phyloP scores from a whole-genome alignment of 2,329 filamentous ascomycete genomes.

The Xylaria sp. region DNA sequence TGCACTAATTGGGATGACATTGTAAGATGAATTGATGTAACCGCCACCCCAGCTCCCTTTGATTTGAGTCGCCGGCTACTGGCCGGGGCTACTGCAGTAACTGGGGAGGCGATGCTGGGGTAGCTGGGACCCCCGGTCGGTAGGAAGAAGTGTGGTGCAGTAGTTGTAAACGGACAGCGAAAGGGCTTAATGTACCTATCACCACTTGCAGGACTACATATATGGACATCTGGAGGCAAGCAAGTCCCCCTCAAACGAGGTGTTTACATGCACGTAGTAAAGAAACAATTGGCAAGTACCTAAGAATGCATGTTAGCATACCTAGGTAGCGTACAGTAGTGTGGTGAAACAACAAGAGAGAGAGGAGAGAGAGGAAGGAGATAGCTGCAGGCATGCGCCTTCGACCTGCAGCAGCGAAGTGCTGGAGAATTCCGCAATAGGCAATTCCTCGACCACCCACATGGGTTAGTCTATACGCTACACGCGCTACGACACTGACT shows the following conservation, averaged over 20 bases:
- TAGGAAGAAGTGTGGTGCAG: background rate
- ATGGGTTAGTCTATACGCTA: background rate
- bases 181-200: background rate
- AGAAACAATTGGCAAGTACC: background rate
- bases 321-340: background rate
- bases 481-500: background rate
- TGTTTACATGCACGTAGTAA: no score
- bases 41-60: slow-evolving; percentile 23
- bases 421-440: background rate
- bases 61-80: slow-evolving; percentile 35
- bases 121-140: slow-evolving; percentile 24
- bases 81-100: slow-evolving; percentile 13
- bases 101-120: slow-evolving; percentile 9
- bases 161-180: slow-evolving; percentile 1
- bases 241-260: no score
- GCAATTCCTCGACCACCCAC: slow-evolving; percentile 6
- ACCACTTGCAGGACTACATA: no score
- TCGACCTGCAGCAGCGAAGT: background rate
- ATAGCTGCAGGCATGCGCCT: background rate
- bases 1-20: background rate
- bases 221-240: no score
- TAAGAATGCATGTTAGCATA: background rate
- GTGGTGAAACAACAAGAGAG: background rate
- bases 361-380: background rate
- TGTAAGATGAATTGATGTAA: slow-evolving; percentile 35